A percentile compares a stretch with the other conserved stretches of the same genome.
These are phyloP conservation scores for Hemisphaericaspora xylanilytica DNA, from an alignment of 1,139 yeast species.

Conservation along the genomic window DNA sequence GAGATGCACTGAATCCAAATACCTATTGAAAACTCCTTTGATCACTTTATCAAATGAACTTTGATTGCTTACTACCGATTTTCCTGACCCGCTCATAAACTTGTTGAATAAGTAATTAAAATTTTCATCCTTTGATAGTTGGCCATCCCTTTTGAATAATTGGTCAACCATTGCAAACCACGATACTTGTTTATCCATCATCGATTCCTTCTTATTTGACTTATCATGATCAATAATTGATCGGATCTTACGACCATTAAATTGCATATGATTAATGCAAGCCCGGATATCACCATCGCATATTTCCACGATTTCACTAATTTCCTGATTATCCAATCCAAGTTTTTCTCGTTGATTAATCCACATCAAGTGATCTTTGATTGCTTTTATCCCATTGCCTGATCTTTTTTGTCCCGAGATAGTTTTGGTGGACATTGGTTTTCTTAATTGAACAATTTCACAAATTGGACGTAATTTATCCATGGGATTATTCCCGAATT, in stretches of 20 bases:
- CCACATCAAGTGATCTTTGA: constrained; percentile 38
- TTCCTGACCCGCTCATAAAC: constrained; percentile 37
- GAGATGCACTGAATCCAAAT: constrained; percentile 48
- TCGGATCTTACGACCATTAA: constrained; percentile 37
- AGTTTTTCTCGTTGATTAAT: constrained; percentile 33
- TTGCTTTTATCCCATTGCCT: constrained; percentile 38
- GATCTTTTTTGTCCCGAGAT: constrained; percentile 31
- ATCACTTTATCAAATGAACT: constrained; percentile 61
- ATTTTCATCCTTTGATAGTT: constrained; percentile 45
- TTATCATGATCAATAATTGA: constrained; percentile 8
- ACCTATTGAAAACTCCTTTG: constrained; percentile 70
- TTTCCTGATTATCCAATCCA: constrained; percentile 31
- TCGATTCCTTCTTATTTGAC: not conserved
- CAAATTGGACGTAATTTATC: constrained; percentile 71
- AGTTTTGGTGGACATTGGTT: constrained; percentile 50
- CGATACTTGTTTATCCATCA: constrained; percentile 53
- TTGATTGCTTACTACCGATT: constrained; percentile 43
- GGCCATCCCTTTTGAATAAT: constrained; percentile 52
- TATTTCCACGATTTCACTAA: constrained; percentile 58
- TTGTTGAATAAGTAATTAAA: constrained; percentile 38
- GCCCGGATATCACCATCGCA: constrained; percentile 87
- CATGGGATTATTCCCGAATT: constrained; percentile 45
- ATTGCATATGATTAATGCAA: constrained; percentile 81
- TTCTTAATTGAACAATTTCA: constrained; percentile 66
- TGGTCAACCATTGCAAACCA: constrained; percentile 62